phyloP scores from a whole-genome alignment of 345 rosid genomes.

The Sonneratia caseolaris region DNA sequence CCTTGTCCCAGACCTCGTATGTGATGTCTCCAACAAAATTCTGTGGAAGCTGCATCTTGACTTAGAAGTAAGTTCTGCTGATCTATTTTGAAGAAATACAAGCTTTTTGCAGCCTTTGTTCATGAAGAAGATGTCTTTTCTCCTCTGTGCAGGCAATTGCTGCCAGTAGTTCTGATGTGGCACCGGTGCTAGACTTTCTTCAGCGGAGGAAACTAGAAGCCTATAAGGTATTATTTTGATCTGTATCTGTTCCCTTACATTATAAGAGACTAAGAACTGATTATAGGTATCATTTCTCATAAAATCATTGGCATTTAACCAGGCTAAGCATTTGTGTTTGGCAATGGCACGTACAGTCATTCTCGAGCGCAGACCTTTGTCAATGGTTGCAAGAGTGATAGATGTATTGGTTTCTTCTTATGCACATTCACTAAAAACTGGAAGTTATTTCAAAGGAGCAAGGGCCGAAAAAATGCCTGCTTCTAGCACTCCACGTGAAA shows the following conservation, averaged over 20 bases:
- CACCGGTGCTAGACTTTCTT: conserved; percentile 75
- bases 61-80: conserved; percentile 57
- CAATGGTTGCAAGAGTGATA: conserved; percentile 65
- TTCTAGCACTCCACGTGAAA: conserved; percentile 23
- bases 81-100: not conserved
- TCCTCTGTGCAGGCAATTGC: conserved; percentile 68
- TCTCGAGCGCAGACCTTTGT: conserved; percentile 80
- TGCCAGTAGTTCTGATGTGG: conserved; percentile 88
- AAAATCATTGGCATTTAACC: conserved; percentile 14
- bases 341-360: conserved; percentile 56
- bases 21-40: conserved; percentile 57
- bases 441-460: conserved; percentile 48
- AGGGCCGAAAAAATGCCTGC: conserved; percentile 39
- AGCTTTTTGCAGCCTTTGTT: not conserved
- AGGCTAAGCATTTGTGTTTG: conserved; percentile 90
- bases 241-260: not conserved
- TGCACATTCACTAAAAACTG: conserved; percentile 58
- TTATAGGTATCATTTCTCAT: not conserved
- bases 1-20: conserved; percentile 82
- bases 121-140: conserved; percentile 1
- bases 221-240: conserved; percentile 45
- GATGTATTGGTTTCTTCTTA: conserved; percentile 71
- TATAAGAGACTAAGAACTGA: not conserved
- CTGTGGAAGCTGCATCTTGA: conserved; percentile 90
- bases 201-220: conserved; percentile 91